Percentiles rank a stretch among this genome's conserved stretches.
These are phyloP conservation scores for Mariannaea elegans DNA, from an alignment of 2,329 filamentous ascomycete genomes.

Conservation along the genomic window DNA sequence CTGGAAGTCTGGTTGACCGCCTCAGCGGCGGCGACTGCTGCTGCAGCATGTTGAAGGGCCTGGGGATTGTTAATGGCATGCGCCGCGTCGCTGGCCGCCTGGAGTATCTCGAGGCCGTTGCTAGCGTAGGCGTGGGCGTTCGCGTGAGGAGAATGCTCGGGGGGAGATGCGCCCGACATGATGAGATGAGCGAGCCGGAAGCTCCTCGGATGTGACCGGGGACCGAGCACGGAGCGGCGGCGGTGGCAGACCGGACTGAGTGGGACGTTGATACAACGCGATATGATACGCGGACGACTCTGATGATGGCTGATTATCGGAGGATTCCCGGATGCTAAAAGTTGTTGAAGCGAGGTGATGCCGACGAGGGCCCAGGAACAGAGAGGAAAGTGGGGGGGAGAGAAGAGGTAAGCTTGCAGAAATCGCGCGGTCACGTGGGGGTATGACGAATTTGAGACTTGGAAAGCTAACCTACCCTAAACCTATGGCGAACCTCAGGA, in stretches of 20 bases:
- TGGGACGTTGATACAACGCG: slow-evolving; percentile 29
- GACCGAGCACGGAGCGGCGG: slow-evolving; percentile 32
- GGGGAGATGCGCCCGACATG: slow-evolving; percentile 42
- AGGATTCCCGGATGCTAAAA: slow-evolving; percentile 51
- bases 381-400: slow-evolving; percentile 28
- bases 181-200: slow-evolving; percentile 14
- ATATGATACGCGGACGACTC: slow-evolving; percentile 22
- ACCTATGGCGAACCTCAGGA: too few relatives aligned
- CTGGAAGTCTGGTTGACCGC: slow-evolving; percentile 34
- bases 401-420: slow-evolving; percentile 20
- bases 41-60: slow-evolving; percentile 51
- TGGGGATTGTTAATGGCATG: slow-evolving; percentile 51
- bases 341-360: slow-evolving; percentile 52
- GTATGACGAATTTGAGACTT: not conserved
- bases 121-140: slow-evolving; percentile 55
- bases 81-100: slow-evolving; percentile 56
- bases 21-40: slow-evolving; percentile 47
- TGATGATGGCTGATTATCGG: slow-evolving; percentile 55
- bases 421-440: not conserved
- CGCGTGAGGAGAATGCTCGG: slow-evolving; percentile 38
- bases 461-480: too few relatives aligned
- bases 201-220: slow-evolving; percentile 19
- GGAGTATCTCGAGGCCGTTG: slow-evolving; percentile 56
- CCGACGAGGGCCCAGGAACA: slow-evolving; percentile 40
- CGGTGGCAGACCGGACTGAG: slow-evolving; percentile 26